Evolutionary conservation across 192 early-diverging fungal genomes (phyloP).

Genomic region (Chytriomyces sp.): DNA sequence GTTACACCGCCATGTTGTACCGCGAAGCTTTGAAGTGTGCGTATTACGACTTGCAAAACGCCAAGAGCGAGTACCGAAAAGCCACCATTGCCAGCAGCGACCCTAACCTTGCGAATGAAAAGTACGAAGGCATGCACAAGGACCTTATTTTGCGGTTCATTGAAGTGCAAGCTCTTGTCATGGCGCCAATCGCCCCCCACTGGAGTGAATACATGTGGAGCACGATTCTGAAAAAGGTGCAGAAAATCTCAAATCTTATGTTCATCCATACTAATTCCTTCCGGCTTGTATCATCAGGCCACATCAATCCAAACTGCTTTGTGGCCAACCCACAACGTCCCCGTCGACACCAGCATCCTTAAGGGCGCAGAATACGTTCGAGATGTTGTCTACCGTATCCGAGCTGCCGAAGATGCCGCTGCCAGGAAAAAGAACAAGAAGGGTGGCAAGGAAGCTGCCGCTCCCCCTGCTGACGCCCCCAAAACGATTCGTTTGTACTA

Average conservation of each 20-base stretch:
- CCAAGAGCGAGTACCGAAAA: slow-evolving; percentile 90
- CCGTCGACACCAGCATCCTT: slow-evolving; percentile 74
- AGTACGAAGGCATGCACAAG: slow-evolving; percentile 80
- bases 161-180: slow-evolving; percentile 79
- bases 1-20: slow-evolving; percentile 83
- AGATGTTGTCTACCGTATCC: slow-evolving; percentile 72
- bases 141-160: slow-evolving; percentile 85
- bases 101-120: slow-evolving; percentile 35
- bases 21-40: slow-evolving; percentile 90
- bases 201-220: slow-evolving; percentile 93
- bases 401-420: slow-evolving; percentile 77
- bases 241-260: background rate
- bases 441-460: slow-evolving; percentile 42
- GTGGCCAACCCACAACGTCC: slow-evolving; percentile 61
- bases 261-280: background rate
- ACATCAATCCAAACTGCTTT: slow-evolving; percentile 71
- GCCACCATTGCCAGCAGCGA: slow-evolving; percentile 53
- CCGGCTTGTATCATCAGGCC: slow-evolving; percentile 25
- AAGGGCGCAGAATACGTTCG: slow-evolving; percentile 81
- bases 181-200: slow-evolving; percentile 91
- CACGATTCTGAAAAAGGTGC: slow-evolving; percentile 73
- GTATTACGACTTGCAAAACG: slow-evolving; percentile 87
- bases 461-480: slow-evolving; percentile 58
- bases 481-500: slow-evolving; percentile 81
- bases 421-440: slow-evolving; percentile 80